phyloP scores from a whole-genome alignment of 371 early-diverging fungal species.

The Rhizopus delemar region DNA sequence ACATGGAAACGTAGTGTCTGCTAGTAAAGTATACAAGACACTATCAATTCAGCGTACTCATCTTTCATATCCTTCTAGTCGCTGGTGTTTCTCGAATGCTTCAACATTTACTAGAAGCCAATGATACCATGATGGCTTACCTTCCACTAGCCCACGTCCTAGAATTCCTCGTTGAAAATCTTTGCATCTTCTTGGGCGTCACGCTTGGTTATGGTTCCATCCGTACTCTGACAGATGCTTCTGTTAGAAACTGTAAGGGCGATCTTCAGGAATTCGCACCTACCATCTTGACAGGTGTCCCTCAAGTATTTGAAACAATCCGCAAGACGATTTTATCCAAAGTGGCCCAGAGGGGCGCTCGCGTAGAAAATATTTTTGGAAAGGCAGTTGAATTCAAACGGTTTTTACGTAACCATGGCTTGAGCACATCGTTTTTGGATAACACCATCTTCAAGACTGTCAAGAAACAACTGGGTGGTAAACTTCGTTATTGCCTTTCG shows the following conservation, averaged over 20 bases:
- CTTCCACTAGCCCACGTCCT: constrained; percentile 94
- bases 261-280: constrained; percentile 94
- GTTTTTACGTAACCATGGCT: constrained; percentile 56
- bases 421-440: constrained; percentile 77
- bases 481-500: constrained; percentile 84
- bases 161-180: constrained; percentile 82
- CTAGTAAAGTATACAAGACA: constrained; percentile 74
- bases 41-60: constrained; percentile 52
- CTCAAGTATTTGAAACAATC: constrained; percentile 93
- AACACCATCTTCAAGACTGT: constrained; percentile 88
- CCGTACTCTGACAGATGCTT: constrained; percentile 86
- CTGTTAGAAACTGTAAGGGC: constrained; percentile 89
- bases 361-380: constrained; percentile 74
- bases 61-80: constrained; percentile 24
- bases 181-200: constrained; percentile 75
- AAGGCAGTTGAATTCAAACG: constrained; percentile 74
- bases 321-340: constrained; percentile 82
- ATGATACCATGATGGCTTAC: constrained; percentile 83
- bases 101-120: constrained; percentile 75
- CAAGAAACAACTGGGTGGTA: constrained; percentile 88
- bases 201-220: constrained; percentile 89
- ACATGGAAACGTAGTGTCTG: constrained; percentile 75
- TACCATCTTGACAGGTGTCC: constrained; percentile 92
- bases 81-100: constrained; percentile 79
- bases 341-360: constrained; percentile 62